Evolutionary conservation across 768 basidiomycete species (phyloP).

Genomic region (Candolleomyces eurysporus): DNA sequence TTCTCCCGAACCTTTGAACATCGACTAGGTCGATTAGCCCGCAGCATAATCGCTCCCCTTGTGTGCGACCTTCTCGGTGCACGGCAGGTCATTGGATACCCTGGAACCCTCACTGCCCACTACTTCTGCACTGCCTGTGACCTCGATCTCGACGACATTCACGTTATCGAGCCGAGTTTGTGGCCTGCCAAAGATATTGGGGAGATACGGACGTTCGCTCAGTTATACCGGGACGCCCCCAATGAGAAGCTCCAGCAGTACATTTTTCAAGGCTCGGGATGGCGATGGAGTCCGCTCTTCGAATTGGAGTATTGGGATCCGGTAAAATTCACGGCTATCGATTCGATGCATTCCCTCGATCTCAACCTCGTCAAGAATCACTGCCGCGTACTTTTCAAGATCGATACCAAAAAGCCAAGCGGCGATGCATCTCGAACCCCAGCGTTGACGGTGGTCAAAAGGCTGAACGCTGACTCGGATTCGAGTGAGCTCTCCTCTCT

Average conservation of each 20-base stretch:
- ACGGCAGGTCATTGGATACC: conserved; percentile 21
- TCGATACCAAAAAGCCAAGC: conserved; percentile 14
- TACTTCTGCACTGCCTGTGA: conserved; percentile 15
- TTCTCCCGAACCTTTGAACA: conserved; percentile 17
- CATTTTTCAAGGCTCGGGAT: conserved; percentile 19
- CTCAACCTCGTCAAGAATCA: conserved; percentile 16
- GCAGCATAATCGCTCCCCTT: conserved; percentile 25
- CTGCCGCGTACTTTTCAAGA: conserved; percentile 17
- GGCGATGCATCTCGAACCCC: conserved; percentile 15
- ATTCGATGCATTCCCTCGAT: conserved; percentile 9
- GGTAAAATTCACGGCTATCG: conserved; percentile 3
- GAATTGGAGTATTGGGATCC: conserved; percentile 16
- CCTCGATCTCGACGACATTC: conserved; percentile 19
- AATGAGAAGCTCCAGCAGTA: conserved; percentile 10
- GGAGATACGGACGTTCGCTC: conserved; percentile 12
- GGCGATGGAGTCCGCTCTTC: conserved; percentile 28
- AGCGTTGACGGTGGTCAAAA: not conserved
- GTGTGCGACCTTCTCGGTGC: conserved; percentile 31
- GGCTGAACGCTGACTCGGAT: not conserved
- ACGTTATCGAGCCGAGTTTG: conserved; percentile 13
- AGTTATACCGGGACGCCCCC: conserved; percentile 9
- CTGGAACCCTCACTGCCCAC: conserved; percentile 10
- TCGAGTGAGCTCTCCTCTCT: not conserved
- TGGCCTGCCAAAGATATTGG: conserved; percentile 13
- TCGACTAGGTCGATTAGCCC: conserved; percentile 19